Evolutionary conservation across 345 rosid genomes (phyloP).

Genomic region (Brassica nigra): DNA sequence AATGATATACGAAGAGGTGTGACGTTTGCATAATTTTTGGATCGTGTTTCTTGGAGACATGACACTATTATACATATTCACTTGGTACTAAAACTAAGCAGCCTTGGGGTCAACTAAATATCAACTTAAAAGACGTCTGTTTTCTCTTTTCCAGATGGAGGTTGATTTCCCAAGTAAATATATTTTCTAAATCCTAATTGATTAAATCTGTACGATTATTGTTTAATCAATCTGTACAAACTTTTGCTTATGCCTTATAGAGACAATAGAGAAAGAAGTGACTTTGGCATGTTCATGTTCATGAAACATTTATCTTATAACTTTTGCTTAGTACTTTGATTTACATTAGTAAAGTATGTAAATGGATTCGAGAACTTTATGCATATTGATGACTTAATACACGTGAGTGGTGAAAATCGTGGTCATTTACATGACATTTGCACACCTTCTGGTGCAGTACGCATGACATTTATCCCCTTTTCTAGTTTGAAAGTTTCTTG

Average conservation of each 20-base stretch:
- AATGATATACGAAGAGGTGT: conserved; percentile 3
- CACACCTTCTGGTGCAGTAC: conserved; percentile 11
- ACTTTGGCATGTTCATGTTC: neutral
- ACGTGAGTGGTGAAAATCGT: conserved; percentile 29
- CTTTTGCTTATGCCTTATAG: neutral
- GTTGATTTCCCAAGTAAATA: conserved; percentile 21
- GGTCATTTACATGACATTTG: conserved; percentile 25
- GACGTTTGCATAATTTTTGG: conserved; percentile 32
- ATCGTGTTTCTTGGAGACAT: conserved; percentile 37
- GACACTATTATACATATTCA: conserved; percentile 29
- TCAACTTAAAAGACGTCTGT: conserved; percentile 31
- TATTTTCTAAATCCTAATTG: neutral
- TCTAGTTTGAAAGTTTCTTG: neutral
- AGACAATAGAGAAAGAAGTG: neutral
- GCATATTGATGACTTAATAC: conserved; percentile 34
- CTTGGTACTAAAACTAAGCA: conserved; percentile 18
- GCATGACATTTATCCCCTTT: conserved; percentile 22
- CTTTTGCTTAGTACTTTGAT: neutral
- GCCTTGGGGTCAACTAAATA: conserved; percentile 22
- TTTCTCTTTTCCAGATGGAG: conserved; percentile 12
- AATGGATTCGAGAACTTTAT: conserved; percentile 21
- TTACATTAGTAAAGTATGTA: conserved; percentile 1
- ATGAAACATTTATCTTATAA: conserved; percentile 8
- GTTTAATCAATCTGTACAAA: neutral
- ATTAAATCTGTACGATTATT: neutral